Percentiles rank a stretch among this genome's conserved stretches.
These are phyloP conservation scores for Arthrocladium fulminans DNA, from an alignment of 2,329 filamentous ascomycete genomes.

Conservation along the genomic window DNA sequence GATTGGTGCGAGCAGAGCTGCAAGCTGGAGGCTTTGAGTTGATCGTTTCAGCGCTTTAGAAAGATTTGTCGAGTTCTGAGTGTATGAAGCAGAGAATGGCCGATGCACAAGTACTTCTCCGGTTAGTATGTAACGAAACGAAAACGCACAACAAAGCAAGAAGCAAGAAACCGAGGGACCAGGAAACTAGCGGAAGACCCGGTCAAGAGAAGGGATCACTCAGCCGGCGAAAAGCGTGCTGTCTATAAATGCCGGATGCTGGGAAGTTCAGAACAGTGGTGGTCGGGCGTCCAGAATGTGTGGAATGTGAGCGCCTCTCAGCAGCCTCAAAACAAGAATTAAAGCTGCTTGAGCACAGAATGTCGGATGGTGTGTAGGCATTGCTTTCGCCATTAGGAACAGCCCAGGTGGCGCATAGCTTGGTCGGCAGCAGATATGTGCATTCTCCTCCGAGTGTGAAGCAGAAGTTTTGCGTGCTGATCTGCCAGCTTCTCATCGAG, in stretches of 20 bases:
- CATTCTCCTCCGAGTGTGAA: background rate
- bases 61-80: conserved; percentile 4
- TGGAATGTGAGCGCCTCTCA: background rate
- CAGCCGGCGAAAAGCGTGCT: conserved; percentile 1
- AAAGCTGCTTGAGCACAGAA: background rate
- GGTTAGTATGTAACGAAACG: conserved; percentile 4
- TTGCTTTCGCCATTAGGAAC: background rate
- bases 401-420: background rate
- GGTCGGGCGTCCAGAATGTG: conserved; percentile 4
- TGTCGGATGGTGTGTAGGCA: conserved; percentile 6
- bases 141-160: background rate
- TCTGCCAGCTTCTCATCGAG: background rate
- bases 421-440: background rate
- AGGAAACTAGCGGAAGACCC: conserved; percentile 6
- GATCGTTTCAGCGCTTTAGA: conserved; percentile 14
- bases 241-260: conserved; percentile 3
- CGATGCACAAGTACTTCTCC: background rate
- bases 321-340: conserved; percentile 7
- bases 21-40: conserved; percentile 5
- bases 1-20: conserved; percentile 17
- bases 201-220: conserved; percentile 2
- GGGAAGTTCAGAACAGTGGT: background rate
- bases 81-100: conserved; percentile 10
- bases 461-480: background rate
- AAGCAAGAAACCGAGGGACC: conserved; percentile 7